Conservation (phyloP, 2,329 filamentous ascomycete genomes). For the Sphaceloma murrayae region DNA sequence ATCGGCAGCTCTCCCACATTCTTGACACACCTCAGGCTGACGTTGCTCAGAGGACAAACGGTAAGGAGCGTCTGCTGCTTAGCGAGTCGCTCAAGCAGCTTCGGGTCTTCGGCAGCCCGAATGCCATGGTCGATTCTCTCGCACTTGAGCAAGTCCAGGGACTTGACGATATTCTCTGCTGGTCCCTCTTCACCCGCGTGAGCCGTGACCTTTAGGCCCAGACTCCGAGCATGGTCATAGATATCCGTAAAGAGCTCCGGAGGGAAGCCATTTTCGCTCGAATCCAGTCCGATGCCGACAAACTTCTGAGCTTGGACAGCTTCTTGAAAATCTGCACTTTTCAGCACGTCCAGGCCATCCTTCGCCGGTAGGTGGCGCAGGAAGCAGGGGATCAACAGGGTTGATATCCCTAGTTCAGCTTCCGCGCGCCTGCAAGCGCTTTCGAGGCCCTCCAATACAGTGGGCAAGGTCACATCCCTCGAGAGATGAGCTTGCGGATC, state of each 20-base stretch:
- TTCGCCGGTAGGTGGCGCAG: constrained; percentile 51
- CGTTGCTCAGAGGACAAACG: constrained; percentile 65
- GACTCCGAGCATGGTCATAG: constrained; percentile 45
- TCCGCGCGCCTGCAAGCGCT: constrained; percentile 17
- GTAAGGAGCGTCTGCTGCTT: constrained; percentile 52
- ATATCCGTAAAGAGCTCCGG: constrained; percentile 50
- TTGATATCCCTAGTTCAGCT: constrained; percentile 12
- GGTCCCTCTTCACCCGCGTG: constrained; percentile 71
- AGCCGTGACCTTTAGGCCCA: constrained; percentile 54
- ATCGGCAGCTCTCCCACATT: constrained; percentile 51
- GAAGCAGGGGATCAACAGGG: constrained; percentile 17
- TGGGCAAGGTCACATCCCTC: constrained; percentile 15
- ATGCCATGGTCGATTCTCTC: constrained; percentile 68
- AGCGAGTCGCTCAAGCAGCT: constrained; percentile 50
- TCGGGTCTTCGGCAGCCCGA: constrained; percentile 50
- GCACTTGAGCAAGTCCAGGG: constrained; percentile 52
- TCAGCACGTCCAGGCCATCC: neutral
- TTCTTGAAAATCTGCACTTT: constrained; percentile 24
- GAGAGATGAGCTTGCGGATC: constrained; percentile 19
- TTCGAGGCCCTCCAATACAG: constrained; percentile 16
- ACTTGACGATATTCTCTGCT: constrained; percentile 52
- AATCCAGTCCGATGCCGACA: constrained; percentile 60
- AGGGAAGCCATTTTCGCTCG: constrained; percentile 41
- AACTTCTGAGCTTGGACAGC: constrained; percentile 41
- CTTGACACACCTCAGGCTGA: constrained; percentile 49